Evolutionary conservation across 2,329 filamentous ascomycete genomes (phyloP), one percentile per base, ranked within the genome.

Genomic region (Penicillium aurantiogriseum): DNA sequence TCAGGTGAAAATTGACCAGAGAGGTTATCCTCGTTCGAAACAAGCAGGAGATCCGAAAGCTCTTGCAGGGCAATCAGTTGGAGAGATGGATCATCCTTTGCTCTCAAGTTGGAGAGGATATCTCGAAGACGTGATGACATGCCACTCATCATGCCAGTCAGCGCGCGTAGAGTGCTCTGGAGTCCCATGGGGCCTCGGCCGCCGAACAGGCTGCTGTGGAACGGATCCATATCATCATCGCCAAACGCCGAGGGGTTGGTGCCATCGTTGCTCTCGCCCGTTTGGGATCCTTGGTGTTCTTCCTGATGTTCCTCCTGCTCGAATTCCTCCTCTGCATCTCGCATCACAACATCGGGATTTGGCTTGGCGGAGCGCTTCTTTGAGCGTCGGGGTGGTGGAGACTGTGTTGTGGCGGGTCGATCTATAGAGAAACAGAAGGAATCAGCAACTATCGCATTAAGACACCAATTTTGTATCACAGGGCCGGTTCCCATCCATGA

Each of bases 1-100:
- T 99, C 94, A 2, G 94, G 91, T 0, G 91, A 91, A 73, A 99
- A 97, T 69, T 97, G 91, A 5, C 94, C 94, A 2, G 93, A 91
- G 11, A 99, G 83, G 64, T 95, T 97, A 71, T 99, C 94, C 76
- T 99, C 94, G 65, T 94, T 97, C 11, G 93, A 96, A 38, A 99
- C 90, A 31, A 99, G 81, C 5, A 99, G 80, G 53, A 97, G 88
- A 74, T 99, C 92, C 0, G 93, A 96, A 7, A 99, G 81, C 66
- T 97, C 93, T 74, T 96, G 91, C 31, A 99, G 79, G 29, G 93
- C 94, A 69, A 97, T 92, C 64, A 96, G 81, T 77, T 99, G 95
- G 39, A 94, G 79, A 0, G 92, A 92, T 6, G 88, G 85, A 63
- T 97, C 91, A 46, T 93, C 90, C 71, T 92, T 93, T 67, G 90